Evolutionary conservation across 2,329 filamentous ascomycete genomes (phyloP).

Genomic region (Pseudogymnoascus verrucosus): DNA sequence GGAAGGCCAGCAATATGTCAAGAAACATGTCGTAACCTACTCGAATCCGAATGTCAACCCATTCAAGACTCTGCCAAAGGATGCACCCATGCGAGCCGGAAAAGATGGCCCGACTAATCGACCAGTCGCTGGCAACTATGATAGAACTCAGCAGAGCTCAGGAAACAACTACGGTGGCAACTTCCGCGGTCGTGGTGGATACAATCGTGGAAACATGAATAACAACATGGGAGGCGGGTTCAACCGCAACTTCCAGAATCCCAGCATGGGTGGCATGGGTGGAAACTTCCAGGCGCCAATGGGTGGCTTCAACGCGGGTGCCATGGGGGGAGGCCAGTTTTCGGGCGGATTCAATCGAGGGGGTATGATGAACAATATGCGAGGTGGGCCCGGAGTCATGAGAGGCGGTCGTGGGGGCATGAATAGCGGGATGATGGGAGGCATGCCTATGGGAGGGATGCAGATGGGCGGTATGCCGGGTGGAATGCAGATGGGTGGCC

Average conservation of each 20-base stretch:
- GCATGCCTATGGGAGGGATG: constrained; percentile 48
- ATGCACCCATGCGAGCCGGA: constrained; percentile 62
- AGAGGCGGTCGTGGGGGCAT: constrained; percentile 49
- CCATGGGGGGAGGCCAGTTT: constrained; percentile 34
- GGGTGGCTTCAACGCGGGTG: constrained; percentile 40
- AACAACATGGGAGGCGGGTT: constrained; percentile 47
- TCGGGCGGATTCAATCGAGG: constrained; percentile 45
- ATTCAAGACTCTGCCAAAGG: constrained; percentile 85
- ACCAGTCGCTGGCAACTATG: constrained; percentile 39
- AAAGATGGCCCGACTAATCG: constrained; percentile 54
- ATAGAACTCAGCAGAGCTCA: constrained; percentile 28
- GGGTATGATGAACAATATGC: constrained; percentile 43
- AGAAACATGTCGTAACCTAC: constrained; percentile 66
- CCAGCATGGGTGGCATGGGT: constrained; percentile 37
- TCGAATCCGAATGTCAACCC: constrained; percentile 72
- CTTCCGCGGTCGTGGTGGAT: constrained; percentile 44
- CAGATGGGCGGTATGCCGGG: constrained; percentile 34
- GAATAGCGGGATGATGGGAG: constrained; percentile 36
- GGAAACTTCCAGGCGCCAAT: constrained; percentile 35
- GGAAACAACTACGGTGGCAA: constrained; percentile 28
- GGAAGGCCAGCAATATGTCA: constrained; percentile 44
- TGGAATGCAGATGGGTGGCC: constrained; percentile 42
- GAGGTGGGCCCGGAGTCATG: constrained; percentile 48
- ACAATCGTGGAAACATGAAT: constrained; percentile 33
- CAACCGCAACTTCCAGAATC: constrained; percentile 40